phyloP scores from a whole-genome alignment of 495 filamentous ascomycete species.

The Tuber umbilicatum region DNA sequence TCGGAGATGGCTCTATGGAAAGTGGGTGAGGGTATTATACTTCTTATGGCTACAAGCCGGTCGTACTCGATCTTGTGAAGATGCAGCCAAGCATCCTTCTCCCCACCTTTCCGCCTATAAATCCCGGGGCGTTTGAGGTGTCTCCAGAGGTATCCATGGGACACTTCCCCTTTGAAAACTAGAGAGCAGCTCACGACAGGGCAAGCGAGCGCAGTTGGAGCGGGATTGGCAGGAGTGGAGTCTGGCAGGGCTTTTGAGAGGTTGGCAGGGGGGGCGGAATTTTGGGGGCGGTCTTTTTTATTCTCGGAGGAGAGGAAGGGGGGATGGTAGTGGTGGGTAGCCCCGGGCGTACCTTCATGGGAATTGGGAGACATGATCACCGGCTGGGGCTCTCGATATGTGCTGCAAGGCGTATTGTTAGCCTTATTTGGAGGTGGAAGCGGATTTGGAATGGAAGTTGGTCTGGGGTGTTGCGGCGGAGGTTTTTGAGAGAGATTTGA shows the following conservation, averaged over 20 bases:
- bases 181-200: not conserved
- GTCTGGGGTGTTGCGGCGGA: no score
- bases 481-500: no score
- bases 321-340: not conserved
- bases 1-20: not conserved
- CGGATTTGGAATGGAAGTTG: no score
- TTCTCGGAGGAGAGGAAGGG: not conserved
- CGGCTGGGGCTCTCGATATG: no score
- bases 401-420: no score
- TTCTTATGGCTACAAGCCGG: not conserved
- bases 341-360: no score
- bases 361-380: no score
- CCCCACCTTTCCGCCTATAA: not conserved
- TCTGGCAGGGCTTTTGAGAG: not conserved
- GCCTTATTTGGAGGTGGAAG: no score
- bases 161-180: not conserved
- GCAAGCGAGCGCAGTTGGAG: not conserved
- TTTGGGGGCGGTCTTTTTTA: not conserved
- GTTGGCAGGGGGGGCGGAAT: not conserved
- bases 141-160: not conserved
- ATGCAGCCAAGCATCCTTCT: not conserved
- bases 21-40: not conserved
- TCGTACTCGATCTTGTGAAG: not conserved
- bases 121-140: not conserved
- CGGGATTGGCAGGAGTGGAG: not conserved